Percentiles rank a stretch among this genome's conserved stretches.
phyloP scores from a whole-genome alignment of 1,284 basidiomycete species.

The Tylopilus sp. region DNA sequence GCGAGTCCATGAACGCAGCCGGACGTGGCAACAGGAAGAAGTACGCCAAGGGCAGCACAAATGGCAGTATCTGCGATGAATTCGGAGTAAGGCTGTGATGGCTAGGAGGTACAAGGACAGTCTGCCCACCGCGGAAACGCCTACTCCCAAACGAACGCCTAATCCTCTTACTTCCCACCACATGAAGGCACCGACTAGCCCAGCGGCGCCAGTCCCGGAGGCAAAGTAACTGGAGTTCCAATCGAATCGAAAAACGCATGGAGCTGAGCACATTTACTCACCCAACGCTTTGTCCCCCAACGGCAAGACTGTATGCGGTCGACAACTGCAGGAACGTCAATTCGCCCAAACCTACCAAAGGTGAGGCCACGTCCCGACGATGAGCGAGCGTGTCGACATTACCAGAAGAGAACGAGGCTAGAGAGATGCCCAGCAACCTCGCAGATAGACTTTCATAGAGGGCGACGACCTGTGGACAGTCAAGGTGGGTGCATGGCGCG shows the following conservation, averaged over 20 bases:
- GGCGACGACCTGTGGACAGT: slow-evolving; percentile 67
- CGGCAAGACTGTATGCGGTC: slow-evolving; percentile 72
- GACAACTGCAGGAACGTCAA: slow-evolving; percentile 93
- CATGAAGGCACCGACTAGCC: slow-evolving; percentile 85
- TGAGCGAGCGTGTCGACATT: not conserved
- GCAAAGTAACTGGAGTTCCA: slow-evolving; percentile 67
- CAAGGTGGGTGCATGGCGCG: not conserved
- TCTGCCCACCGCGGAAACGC: slow-evolving; percentile 65
- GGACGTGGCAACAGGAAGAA: slow-evolving; percentile 69
- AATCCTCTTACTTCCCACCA: slow-evolving; percentile 93
- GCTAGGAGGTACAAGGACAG: not conserved
- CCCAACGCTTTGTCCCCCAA: slow-evolving; percentile 71
- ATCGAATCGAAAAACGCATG: not conserved
- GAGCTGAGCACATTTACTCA: slow-evolving; percentile 30
- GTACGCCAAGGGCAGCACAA: slow-evolving; percentile 72
- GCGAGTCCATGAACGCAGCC: slow-evolving; percentile 46
- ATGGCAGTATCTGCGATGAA: slow-evolving; percentile 63
- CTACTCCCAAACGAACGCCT: slow-evolving; percentile 82
- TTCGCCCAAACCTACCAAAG: slow-evolving; percentile 74
- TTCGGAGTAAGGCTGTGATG: slow-evolving; percentile 1
- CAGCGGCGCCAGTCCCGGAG: slow-evolving; percentile 92
- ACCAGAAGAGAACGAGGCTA: slow-evolving; percentile 92
- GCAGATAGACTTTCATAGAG: slow-evolving; percentile 65
- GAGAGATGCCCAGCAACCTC: slow-evolving; percentile 80
- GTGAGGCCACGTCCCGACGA: slow-evolving; percentile 6